Base-by-base conservation (phyloP, 2,329 filamentous ascomycete genomes). In the Fusarium burgessii region DNA sequence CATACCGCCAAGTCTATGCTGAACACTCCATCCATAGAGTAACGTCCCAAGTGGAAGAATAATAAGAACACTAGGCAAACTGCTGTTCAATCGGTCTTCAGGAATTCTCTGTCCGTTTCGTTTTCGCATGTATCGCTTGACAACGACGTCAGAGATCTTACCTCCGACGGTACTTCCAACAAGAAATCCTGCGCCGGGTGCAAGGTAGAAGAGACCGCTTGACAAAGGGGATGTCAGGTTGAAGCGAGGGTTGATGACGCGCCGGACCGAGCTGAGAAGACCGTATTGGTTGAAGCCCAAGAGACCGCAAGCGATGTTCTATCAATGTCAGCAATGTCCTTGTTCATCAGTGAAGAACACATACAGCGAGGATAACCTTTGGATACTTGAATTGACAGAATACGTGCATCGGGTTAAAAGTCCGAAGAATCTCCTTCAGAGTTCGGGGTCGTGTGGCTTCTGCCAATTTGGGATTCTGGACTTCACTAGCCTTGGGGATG, bases 171-270 rank as follows among this genome's bases (percentile, higher is more conserved):
- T 89, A 3, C 90, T 91, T 0, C 91, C 90, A 0, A 87, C 59
- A 1, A 93, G 78, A 66, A 92, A 93, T 0, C 91, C 91, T 46
- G 84, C 86, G 0, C 90, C 91, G 0, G 91, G 91, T 0, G 91
- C 90, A 27, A 93, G 87, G 78, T 92, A 93, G 79, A 93, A 92
- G 0, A 93, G 83, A 3, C 89, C 90, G 3, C 87, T 87, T 70
- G 90, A 85, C 6, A 92, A 82, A 0, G 91, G 90, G 0, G 85
- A 85, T 0, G 86, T 86, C 14, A 93, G 84, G 55, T 89, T 77
- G 81, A 92, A 93, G n/a, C 90, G 88, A 2, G 91, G 90, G 70
- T 92, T 92, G 20, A 93, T 81, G 4, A 92, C 86, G 70, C 90
- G 91, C 18, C 90, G 87, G 47, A 92, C 90, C 0, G 87, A 87